Percentiles rank a stretch among this genome's conserved stretches.
Evolutionary conservation across 2,329 filamentous ascomycete genomes (phyloP).

Genomic region (Lachnellula hyalina): DNA sequence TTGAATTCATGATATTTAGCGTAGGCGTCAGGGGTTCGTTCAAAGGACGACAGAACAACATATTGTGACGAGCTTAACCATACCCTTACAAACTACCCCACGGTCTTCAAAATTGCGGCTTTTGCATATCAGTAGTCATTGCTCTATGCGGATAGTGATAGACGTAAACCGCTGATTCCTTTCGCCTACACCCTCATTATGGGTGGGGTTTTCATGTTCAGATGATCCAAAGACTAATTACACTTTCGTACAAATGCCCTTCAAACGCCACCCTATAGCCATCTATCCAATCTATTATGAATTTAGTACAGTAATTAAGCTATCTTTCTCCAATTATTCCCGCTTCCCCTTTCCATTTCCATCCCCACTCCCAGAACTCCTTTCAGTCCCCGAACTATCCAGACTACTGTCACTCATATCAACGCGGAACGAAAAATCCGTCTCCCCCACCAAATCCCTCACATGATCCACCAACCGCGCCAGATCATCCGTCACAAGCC

Average conservation of each 20-base stretch:
- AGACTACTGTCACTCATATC: conserved; percentile 13
- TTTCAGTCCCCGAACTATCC: conserved; percentile 9
- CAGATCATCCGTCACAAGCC: conserved; percentile 65
- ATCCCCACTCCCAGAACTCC: background rate
- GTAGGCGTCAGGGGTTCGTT: background rate
- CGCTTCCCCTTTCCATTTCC: conserved; percentile 19
- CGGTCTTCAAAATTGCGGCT: too few relatives aligned
- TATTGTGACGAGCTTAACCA: too few relatives aligned
- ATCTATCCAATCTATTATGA: background rate
- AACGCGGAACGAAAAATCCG: conserved; percentile 54
- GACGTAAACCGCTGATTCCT: too few relatives aligned
- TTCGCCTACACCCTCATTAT: too few relatives aligned
- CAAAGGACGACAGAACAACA: background rate
- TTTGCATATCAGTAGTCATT: too few relatives aligned
- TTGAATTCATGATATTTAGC: background rate
- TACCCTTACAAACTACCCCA: too few relatives aligned
- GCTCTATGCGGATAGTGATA: too few relatives aligned
- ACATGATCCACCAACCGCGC: conserved; percentile 57
- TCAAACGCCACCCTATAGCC: background rate
- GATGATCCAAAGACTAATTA: background rate
- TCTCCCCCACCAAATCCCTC: conserved; percentile 63
- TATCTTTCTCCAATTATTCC: conserved; percentile 11
- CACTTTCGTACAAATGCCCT: background rate
- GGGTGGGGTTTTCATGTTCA: too few relatives aligned
- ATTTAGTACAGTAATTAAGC: background rate